These are phyloP conservation scores for Echinochloa phyllopogon DNA, from an alignment of 176 grass and related monocot genomes.

Conservation along the genomic window DNA sequence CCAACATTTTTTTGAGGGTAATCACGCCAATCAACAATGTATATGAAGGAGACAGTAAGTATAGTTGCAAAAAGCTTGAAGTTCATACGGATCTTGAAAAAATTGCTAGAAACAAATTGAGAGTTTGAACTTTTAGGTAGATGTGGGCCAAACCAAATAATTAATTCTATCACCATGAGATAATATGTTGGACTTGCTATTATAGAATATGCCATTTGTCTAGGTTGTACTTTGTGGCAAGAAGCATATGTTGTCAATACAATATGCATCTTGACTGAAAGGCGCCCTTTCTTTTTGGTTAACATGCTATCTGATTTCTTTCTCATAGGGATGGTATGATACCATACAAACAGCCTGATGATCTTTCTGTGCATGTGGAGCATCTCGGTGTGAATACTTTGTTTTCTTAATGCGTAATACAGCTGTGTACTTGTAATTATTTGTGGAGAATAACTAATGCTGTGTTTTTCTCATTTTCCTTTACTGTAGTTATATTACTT, in stretches of 20 bases:
- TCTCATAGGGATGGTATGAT: not conserved
- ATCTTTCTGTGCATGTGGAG: not conserved
- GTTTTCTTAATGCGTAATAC: not conserved
- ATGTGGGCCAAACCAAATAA: not conserved
- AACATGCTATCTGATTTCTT: constrained; percentile 12
- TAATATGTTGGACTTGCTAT: not conserved
- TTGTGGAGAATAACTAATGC: not conserved
- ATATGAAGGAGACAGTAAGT: not conserved
- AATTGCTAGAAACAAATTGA: not conserved
- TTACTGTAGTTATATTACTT: constrained; percentile 9
- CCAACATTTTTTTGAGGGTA: not conserved
- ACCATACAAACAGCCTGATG: not conserved
- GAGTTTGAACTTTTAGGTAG: not conserved
- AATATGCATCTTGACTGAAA: not conserved
- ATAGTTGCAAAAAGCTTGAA: not conserved
- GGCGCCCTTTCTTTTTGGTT: not conserved
- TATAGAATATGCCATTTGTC: not conserved
- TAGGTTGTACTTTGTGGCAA: not conserved
- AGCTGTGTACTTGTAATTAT: constrained; percentile 14
- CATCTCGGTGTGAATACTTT: constrained; percentile 13
- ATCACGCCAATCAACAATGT: not conserved
- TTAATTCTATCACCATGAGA: not conserved
- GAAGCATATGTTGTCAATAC: constrained; percentile 6
- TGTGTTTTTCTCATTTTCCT: constrained; percentile 19
- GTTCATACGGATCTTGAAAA: not conserved